Conservation (phyloP, 495 filamentous ascomycete genomes). For the Ascobolus immersus region DNA sequence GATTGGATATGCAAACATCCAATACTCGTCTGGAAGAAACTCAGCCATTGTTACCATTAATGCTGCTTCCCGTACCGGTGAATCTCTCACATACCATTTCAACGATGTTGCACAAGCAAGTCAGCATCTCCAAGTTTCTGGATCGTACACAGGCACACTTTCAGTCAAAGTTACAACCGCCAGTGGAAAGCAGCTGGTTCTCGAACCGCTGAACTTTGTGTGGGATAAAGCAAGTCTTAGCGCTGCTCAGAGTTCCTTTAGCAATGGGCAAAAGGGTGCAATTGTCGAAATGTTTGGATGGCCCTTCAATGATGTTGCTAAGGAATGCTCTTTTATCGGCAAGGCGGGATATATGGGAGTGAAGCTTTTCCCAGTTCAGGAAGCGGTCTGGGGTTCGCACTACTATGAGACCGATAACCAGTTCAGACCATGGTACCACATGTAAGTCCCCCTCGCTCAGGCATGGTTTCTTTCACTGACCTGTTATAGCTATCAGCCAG, state of each 20-base stretch:
- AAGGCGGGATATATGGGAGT: constrained; percentile 18
- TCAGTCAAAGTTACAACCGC: constrained; percentile 11
- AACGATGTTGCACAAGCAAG: constrained; percentile 9
- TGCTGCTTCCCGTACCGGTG: constrained; percentile 14
- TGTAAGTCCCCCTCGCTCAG: constrained; percentile 2
- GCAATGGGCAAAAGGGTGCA: constrained; percentile 14
- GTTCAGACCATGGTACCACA: constrained; percentile 15
- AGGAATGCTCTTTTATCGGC: constrained; percentile 14
- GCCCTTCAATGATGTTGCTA: constrained; percentile 16
- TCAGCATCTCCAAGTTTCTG: constrained; percentile 10
- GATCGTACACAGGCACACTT: constrained; percentile 5
- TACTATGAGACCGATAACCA: constrained; percentile 12
- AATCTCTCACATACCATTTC: constrained; percentile 12
- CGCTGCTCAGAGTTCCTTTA: constrained; percentile 13
- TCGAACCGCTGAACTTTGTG: constrained; percentile 16
- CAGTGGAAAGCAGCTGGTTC: constrained; percentile 9
- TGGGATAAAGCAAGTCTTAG: constrained; percentile 13
- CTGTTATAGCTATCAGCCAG: constrained; percentile 12
- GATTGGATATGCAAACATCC: constrained; percentile 17
- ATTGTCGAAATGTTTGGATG: constrained; percentile 17
- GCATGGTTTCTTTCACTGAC: not conserved
- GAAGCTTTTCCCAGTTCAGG: constrained; percentile 16
- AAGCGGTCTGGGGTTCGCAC: constrained; percentile 16
- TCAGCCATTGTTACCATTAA: constrained; percentile 15
- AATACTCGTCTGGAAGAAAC: constrained; percentile 14